A percentile compares a stretch with the other conserved stretches of the same genome.
phyloP scores from a whole-genome alignment of 768 basidiomycete genomes.

The Lyophyllum shimeji region DNA sequence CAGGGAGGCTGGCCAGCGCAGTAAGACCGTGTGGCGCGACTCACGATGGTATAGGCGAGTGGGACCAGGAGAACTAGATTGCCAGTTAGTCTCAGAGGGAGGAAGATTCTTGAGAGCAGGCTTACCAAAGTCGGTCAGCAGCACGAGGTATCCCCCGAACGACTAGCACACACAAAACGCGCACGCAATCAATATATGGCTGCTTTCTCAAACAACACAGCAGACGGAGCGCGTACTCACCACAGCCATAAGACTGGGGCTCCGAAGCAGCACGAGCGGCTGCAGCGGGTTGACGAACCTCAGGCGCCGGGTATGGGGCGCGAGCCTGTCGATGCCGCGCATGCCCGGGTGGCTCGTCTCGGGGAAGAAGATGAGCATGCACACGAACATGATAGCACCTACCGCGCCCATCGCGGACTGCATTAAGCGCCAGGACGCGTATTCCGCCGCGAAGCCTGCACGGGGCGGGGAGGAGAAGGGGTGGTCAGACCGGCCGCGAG shows the following conservation, averaged over 20 bases:
- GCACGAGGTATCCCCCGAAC: slow-evolving; percentile 26
- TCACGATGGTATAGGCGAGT: slow-evolving; percentile 64
- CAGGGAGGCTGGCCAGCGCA: not conserved
- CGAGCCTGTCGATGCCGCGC: slow-evolving; percentile 50
- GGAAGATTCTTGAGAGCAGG: not conserved
- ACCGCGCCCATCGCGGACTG: slow-evolving; percentile 45
- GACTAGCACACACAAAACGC: slow-evolving; percentile 17
- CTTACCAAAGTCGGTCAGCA: slow-evolving; percentile 42
- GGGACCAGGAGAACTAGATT: slow-evolving; percentile 53
- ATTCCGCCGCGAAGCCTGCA: slow-evolving; percentile 52
- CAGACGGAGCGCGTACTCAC: slow-evolving; percentile 34
- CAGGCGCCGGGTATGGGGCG: slow-evolving; percentile 22
- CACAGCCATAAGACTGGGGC: slow-evolving; percentile 56
- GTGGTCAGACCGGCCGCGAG: too few relatives aligned
- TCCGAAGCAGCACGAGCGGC: slow-evolving; percentile 49
- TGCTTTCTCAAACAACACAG: not conserved
- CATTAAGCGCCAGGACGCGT: slow-evolving; percentile 66
- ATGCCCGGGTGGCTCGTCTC: slow-evolving; percentile 67
- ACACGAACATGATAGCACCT: slow-evolving; percentile 37
- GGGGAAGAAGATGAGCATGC: slow-evolving; percentile 48
- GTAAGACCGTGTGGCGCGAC: slow-evolving; percentile 17
- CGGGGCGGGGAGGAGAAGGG: not conserved
- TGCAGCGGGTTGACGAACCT: slow-evolving; percentile 61
- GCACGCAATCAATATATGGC: not conserved
- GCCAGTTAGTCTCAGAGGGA: slow-evolving; percentile 25